Conservation (phyloP, 805 yeast species). For the Yamadazyma sp. region DNA sequence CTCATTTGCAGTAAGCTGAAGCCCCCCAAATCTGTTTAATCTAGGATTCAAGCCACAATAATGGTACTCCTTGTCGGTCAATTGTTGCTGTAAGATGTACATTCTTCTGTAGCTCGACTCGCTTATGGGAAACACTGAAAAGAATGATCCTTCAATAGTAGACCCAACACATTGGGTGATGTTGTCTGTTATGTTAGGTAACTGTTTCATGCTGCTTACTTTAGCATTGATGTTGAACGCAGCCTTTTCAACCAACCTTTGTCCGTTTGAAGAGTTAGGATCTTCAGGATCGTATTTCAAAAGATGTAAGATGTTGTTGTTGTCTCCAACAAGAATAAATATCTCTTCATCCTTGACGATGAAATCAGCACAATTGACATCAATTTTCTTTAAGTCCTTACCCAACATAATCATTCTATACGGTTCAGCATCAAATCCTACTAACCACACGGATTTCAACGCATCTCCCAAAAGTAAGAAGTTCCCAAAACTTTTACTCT, state of each 20-base stretch:
- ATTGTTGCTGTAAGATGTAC: slow-evolving; percentile 83
- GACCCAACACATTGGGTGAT: slow-evolving; percentile 67
- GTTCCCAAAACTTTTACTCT: slow-evolving; percentile 80
- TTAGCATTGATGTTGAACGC: slow-evolving; percentile 67
- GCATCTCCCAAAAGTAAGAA: slow-evolving; percentile 80
- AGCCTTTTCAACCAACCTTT: slow-evolving; percentile 64
- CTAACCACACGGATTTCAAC: slow-evolving; percentile 70
- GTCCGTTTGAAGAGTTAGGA: slow-evolving; percentile 78
- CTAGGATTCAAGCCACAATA: slow-evolving; percentile 80
- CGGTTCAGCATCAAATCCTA: slow-evolving; percentile 95
- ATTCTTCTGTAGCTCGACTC: slow-evolving; percentile 79
- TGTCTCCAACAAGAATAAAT: slow-evolving; percentile 66
- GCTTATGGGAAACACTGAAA: slow-evolving; percentile 67
- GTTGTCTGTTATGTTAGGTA: slow-evolving; percentile 40
- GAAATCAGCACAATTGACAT: slow-evolving; percentile 74
- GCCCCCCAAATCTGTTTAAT: slow-evolving; percentile 54
- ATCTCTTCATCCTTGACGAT: slow-evolving; percentile 69
- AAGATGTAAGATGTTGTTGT: slow-evolving; percentile 63
- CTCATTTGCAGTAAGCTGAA: slow-evolving; percentile 33
- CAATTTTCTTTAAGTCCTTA: slow-evolving; percentile 64
- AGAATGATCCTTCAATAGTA: slow-evolving; percentile 76
- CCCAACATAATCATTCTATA: slow-evolving; percentile 79
- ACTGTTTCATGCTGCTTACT: slow-evolving; percentile 52
- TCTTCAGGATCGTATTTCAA: slow-evolving; percentile 92
- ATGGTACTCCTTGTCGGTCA: slow-evolving; percentile 73